Evolutionary conservation across 345 rosid species (phyloP).

Genomic region (Brassica carinata): DNA sequence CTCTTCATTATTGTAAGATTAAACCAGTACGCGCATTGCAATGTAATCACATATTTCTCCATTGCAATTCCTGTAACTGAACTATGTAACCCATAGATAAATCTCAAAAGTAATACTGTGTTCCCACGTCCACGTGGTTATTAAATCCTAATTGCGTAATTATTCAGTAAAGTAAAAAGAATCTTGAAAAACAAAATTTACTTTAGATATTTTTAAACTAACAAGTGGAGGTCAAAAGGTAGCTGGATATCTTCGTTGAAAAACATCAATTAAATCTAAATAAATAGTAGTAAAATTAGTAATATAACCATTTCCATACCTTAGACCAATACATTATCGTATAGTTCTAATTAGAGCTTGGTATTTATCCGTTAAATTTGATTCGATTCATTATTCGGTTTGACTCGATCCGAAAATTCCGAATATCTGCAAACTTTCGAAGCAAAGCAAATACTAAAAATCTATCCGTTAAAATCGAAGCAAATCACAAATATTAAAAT

Average conservation of each 20-base stretch:
- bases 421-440: too few relatives aligned
- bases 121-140: constrained; percentile 4
- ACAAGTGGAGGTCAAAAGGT: constrained; percentile 25
- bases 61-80: neutral
- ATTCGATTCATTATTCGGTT: too few relatives aligned
- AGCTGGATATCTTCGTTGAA: constrained; percentile 27
- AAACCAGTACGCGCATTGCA: neutral
- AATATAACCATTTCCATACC: neutral
- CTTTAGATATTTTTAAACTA: constrained; percentile 27
- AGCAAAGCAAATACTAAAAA: too few relatives aligned
- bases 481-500: too few relatives aligned
- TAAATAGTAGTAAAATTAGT: neutral
- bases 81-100: neutral
- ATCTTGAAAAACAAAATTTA: constrained; percentile 11
- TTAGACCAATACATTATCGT: neutral
- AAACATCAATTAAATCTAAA: constrained; percentile 20
- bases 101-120: neutral
- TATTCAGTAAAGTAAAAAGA: constrained; percentile 34
- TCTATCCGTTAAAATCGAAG: too few relatives aligned
- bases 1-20: neutral
- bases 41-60: neutral
- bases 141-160: constrained; percentile 18
- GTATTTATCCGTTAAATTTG: too few relatives aligned
- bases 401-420: too few relatives aligned
- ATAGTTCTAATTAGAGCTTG: too few relatives aligned